Base-by-base conservation (phyloP, 1,139 yeast species). In the Candida tetrigidarum region DNA sequence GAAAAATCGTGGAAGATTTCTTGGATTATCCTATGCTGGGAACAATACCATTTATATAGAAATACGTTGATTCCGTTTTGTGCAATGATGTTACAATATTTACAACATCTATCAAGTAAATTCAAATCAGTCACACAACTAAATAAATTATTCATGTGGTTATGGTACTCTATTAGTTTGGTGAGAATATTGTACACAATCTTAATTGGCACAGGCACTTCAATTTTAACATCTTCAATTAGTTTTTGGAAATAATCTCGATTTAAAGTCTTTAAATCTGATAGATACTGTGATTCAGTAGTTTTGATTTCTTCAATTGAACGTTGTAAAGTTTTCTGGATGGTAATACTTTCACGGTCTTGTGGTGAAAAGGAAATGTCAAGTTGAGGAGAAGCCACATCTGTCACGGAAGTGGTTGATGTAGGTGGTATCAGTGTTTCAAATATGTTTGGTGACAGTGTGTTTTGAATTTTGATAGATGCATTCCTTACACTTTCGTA, bases 281-380 rank as follows among this genome's bases (percentile, higher is more conserved):
- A 63, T 12, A 78, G 57, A 50, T 78, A 81, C 1, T 60, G 62
- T 22, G 65, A 66, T 55, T 81, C 86, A 14, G 80, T 78, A 8
- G 66, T 69, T 0, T 73, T 44, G 2, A 81, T 55, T 54, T 81
- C 86, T 45, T 75, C 74, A 12, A 80, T 58, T 9, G 71, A 61
- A 35, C 64, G 67, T 28, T 57, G 60, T 39, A 78, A 51, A 26
- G 63, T 62, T 41, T 57, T 64, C 0, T 58, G 53, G 16, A 46
- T 35, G 12, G 45, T 30, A 10, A 38, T 28, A 8, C 34, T 18
- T 1, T 39, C 33, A 28, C 46, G 44, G 22, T 49, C 47, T 10
- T 25, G 32, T 4, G 62, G 60, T 2, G 63, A 56, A 34, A 54
- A 63, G 4, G 57, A 36, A 3, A 48, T 37, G 4, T 25, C 23